These are phyloP conservation scores for Seiridium unicorne DNA, from an alignment of 2,329 filamentous ascomycete genomes.

Conservation along the genomic window DNA sequence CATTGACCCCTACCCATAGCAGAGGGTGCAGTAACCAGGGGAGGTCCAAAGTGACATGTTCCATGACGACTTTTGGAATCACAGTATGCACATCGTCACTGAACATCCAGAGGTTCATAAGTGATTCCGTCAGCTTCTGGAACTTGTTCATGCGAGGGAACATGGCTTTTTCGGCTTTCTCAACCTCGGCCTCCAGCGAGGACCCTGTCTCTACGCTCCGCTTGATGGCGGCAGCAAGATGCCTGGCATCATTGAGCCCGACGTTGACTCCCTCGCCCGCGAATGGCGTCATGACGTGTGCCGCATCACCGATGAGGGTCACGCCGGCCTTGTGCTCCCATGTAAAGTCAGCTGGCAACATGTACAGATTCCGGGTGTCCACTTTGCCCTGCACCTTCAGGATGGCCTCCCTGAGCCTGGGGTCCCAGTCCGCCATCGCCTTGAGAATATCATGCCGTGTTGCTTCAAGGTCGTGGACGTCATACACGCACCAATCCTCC, in stretches of 20 bases:
- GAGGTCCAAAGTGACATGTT: background rate
- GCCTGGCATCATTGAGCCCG: constrained; percentile 52
- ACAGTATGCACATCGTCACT: constrained; percentile 15
- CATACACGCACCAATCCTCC: constrained; percentile 35
- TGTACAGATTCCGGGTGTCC: constrained; percentile 45
- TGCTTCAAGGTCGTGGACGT: constrained; percentile 36
- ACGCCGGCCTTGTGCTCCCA: constrained; percentile 48
- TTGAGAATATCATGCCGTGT: constrained; percentile 36
- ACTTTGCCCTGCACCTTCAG: constrained; percentile 36
- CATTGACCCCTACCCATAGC: background rate
- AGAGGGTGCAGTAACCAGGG: background rate
- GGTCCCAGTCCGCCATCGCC: constrained; percentile 36
- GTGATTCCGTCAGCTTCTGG: constrained; percentile 40
- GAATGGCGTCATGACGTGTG: constrained; percentile 58
- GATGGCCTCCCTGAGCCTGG: constrained; percentile 39
- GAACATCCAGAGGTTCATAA: constrained; percentile 46
- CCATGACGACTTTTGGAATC: background rate
- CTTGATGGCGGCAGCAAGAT: constrained; percentile 44
- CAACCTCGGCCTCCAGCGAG: constrained; percentile 26
- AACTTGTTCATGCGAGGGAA: constrained; percentile 33
- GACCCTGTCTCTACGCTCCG: constrained; percentile 18
- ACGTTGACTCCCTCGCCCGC: constrained; percentile 60
- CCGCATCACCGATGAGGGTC: constrained; percentile 59
- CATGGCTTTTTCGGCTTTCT: constrained; percentile 38
- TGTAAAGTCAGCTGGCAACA: constrained; percentile 46